phyloP scores from a whole-genome alignment of 352 stramenopile genomes.

The Aphanomyces astaci region DNA sequence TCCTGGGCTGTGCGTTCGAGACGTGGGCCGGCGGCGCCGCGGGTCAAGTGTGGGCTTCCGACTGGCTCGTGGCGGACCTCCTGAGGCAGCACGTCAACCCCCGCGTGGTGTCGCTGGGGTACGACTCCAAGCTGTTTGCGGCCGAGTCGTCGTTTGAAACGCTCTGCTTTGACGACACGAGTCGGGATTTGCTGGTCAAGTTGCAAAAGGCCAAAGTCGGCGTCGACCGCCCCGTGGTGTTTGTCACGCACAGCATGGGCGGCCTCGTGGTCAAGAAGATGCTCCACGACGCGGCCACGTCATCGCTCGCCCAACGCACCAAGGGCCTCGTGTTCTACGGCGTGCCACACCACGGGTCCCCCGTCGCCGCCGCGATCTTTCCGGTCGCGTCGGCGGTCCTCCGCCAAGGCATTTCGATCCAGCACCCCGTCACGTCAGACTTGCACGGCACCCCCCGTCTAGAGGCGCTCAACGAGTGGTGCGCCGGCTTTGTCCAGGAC shows the following conservation, averaged over 20 bases:
- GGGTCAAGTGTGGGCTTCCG: constrained; percentile 47
- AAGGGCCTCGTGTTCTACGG: constrained; percentile 72
- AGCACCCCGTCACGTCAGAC: constrained; percentile 66
- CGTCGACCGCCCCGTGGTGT: constrained; percentile 55
- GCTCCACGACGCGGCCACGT: constrained; percentile 40
- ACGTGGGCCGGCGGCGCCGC: constrained; percentile 71
- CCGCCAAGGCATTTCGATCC: constrained; percentile 37
- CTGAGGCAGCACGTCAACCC: constrained; percentile 45
- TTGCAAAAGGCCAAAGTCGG: constrained; percentile 55
- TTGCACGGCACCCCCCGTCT: constrained; percentile 67
- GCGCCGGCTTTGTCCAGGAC: constrained; percentile 36
- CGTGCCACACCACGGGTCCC: constrained; percentile 72
- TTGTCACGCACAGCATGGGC: constrained; percentile 82
- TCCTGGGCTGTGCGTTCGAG: constrained; percentile 68
- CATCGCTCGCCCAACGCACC: constrained; percentile 47
- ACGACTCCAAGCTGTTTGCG: constrained; percentile 67
- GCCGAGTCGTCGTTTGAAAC: constrained; percentile 69
- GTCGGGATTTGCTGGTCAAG: constrained; percentile 51
- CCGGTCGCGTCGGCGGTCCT: constrained; percentile 4
- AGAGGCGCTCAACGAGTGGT: constrained; percentile 76
- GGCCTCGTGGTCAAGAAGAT: constrained; percentile 76
- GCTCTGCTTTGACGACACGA: constrained; percentile 64
- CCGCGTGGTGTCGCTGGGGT: constrained; percentile 70
- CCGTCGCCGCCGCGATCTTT: constrained; percentile 48
- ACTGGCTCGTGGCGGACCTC: constrained; percentile 63